A percentile compares a stretch with the other conserved stretches of the same genome.
These are phyloP conservation scores for Cercospora sp. DNA, from an alignment of 2,329 filamentous ascomycete genomes.

Conservation along the genomic window DNA sequence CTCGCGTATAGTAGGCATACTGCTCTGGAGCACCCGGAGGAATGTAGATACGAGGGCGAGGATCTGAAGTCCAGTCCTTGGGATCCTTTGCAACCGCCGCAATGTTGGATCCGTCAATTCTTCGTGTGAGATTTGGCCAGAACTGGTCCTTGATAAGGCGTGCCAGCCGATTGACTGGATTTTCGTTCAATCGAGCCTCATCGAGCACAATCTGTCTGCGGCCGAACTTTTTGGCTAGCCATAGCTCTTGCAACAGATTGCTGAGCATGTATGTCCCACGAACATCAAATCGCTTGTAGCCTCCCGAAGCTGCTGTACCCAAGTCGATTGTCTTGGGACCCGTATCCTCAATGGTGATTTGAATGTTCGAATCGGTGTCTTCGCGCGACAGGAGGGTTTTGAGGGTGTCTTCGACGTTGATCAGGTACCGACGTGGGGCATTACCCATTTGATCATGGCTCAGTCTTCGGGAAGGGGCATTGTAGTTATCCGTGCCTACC, in stretches of 20 bases:
- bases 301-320: slow-evolving; percentile 81
- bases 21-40: slow-evolving; percentile 83
- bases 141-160: slow-evolving; percentile 87
- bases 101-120: slow-evolving; percentile 86
- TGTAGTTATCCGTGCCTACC: slow-evolving; percentile 25
- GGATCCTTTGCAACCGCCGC: slow-evolving; percentile 84
- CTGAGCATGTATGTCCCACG: slow-evolving; percentile 97
- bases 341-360: slow-evolving; percentile 95
- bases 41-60: slow-evolving; percentile 87
- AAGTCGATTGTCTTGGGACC: slow-evolving; percentile 90
- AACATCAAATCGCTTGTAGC: slow-evolving; percentile 84
- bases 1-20: slow-evolving; percentile 79
- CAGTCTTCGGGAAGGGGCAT: slow-evolving; percentile 31
- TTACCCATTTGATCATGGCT: slow-evolving; percentile 69
- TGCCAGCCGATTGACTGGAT: slow-evolving; percentile 83
- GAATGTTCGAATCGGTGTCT: slow-evolving; percentile 90
- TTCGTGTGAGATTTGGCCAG: slow-evolving; percentile 86
- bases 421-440: slow-evolving; percentile 74
- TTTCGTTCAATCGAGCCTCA: slow-evolving; percentile 88
- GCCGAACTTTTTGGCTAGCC: slow-evolving; percentile 85
- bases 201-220: slow-evolving; percentile 88
- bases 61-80: slow-evolving; percentile 93
- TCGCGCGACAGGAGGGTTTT: slow-evolving; percentile 78
- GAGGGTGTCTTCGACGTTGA: slow-evolving; percentile 82
- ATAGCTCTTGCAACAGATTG: slow-evolving; percentile 92